Conservation (phyloP, 208 protist species). For the Leishmania guyanensis region DNA sequence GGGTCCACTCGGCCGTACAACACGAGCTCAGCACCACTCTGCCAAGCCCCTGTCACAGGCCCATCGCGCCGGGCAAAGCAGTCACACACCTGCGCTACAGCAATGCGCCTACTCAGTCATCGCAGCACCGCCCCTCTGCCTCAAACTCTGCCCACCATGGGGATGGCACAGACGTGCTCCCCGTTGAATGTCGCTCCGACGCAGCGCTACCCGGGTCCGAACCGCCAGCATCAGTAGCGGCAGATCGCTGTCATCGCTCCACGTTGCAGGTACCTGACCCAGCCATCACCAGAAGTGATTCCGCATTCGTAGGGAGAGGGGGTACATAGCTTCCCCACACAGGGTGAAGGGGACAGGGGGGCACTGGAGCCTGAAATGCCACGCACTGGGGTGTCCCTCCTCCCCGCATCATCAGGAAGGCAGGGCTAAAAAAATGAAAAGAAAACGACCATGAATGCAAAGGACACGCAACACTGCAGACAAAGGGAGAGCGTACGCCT, state of each 20-base stretch:
- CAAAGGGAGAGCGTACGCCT: not conserved
- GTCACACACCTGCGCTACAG: not conserved
- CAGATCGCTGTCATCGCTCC: not conserved
- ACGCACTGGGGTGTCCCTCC: not conserved
- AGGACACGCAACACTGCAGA: not conserved
- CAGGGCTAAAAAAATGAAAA: not conserved
- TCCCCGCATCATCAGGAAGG: not conserved
- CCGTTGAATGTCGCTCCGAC: not conserved
- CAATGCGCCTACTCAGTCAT: not conserved
- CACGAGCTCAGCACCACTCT: not conserved
- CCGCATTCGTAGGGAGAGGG: not conserved
- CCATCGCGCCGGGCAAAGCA: not conserved
- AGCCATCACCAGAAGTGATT: not conserved
- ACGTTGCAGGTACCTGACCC: not conserved
- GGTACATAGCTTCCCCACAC: not conserved
- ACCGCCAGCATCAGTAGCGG: not conserved
- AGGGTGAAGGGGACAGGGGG: not conserved
- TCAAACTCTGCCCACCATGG: not conserved
- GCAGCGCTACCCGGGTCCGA: not conserved
- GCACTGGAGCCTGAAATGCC: not conserved
- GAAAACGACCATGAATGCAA: not conserved
- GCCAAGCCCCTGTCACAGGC: not conserved
- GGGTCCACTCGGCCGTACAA: not conserved
- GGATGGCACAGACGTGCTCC: not conserved
- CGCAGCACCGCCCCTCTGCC: not conserved